These are phyloP conservation scores for Gynochthodes officinalis DNA, from an alignment of 257 asterid genomes.

Conservation along the genomic window DNA sequence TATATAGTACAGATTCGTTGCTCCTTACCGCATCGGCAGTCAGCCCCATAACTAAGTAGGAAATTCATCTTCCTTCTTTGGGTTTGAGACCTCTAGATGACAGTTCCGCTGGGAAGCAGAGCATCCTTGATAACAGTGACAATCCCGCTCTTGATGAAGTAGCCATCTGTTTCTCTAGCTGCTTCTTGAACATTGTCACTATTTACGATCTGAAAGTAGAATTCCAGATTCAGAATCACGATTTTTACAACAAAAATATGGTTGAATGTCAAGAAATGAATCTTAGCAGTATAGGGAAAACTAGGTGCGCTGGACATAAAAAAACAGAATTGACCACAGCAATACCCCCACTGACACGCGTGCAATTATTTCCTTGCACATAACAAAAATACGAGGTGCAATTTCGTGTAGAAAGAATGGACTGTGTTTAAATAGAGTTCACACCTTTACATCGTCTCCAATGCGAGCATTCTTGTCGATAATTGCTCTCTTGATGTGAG, in stretches of 20 bases:
- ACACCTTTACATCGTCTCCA: conserved; percentile 79
- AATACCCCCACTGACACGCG: background rate
- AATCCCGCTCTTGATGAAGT: conserved; percentile 90
- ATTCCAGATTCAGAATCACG: background rate
- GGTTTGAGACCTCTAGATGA: conserved; percentile 40
- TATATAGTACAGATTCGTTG: background rate
- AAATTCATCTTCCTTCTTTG: background rate
- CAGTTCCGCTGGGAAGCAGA: conserved; percentile 61
- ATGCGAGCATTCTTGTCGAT: conserved; percentile 93
- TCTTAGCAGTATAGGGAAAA: background rate
- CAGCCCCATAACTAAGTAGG: background rate
- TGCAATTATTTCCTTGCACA: background rate
- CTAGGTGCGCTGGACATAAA: background rate
- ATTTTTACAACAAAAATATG: background rate
- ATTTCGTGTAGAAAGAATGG: no score
- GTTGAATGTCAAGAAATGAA: background rate
- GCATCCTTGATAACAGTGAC: conserved; percentile 93
- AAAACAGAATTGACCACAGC: background rate
- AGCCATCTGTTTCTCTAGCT: conserved; percentile 90
- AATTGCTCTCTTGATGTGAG: conserved; percentile 82
- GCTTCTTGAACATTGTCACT: conserved; percentile 82
- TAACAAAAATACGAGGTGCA: no score
- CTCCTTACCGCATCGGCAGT: background rate
- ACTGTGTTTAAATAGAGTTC: background rate
- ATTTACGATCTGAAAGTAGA: conserved; percentile 56